Base-by-base conservation (phyloP, 2,329 filamentous ascomycete genomes). In the Chrysosporium keratinophilum region DNA sequence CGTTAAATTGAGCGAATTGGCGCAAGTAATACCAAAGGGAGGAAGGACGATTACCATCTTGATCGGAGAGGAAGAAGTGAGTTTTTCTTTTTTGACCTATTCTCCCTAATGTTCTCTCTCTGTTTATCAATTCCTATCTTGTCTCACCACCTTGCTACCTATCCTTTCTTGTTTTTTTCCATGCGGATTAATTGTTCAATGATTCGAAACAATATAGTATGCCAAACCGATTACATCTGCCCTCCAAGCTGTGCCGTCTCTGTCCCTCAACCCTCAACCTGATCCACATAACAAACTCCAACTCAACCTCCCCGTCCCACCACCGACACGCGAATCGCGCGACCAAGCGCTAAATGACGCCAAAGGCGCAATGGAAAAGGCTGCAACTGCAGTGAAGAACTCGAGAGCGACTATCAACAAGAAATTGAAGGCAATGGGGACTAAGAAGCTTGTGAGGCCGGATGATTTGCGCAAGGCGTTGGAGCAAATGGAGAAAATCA, bases 11-110 rank as follows among this genome's bases (percentile, higher is more conserved):
- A 75, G 77, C 9, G 82, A 85, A 63, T 63, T 87, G 54, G 83
- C 82, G 2, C 83, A 85, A 63, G 80, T 87, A 14, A 72, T 86
- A 39, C 80, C 81, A 0, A 82, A 83, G 61, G 82, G 77, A 23
- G 75, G 82, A 10, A 69, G 82, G 53, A 75, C 74, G 60, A 66
- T 85, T 31, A 77, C 79, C 55, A 71, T 87, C n/a, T 65, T 84
- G 19, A 80, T 79, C 39, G 78, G 81, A 12, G 84, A 87, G 62
- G 77, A 80, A 61, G 78, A 80, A 56, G 82, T 84, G 64, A 61
- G 76, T 71, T 28, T 50, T 12, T 45, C 17, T n/a, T 40, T 28
- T 53, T 48, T 9, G 14, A 39, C 33, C 11, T 35, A 11, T 14
- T 20, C 2, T 52, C 37, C n/a, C n/a, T 51, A 9, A 17, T 23